Conservation (phyloP, 1,284 basidiomycete genomes). For the Psilocybe mexicana region DNA sequence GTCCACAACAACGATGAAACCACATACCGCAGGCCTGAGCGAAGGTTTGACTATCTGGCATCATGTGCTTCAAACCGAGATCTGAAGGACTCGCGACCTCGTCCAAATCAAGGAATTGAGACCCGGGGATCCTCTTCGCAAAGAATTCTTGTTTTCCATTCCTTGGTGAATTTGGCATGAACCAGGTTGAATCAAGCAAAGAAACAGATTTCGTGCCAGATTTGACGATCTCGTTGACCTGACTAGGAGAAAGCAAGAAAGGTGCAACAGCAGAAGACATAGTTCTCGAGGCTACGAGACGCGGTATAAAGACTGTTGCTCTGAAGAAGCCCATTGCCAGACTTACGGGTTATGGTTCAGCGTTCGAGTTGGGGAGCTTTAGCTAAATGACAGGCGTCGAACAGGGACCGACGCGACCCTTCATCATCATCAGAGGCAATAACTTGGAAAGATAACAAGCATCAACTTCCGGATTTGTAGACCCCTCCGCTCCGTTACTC, state of each 20-base stretch:
- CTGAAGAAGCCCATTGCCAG: constrained; percentile 11
- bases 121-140: constrained; percentile 69
- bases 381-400: not conserved
- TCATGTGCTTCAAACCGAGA: constrained; percentile 91
- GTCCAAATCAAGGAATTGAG: constrained; percentile 85
- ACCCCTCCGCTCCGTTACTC: not conserved
- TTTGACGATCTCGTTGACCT: constrained; percentile 41
- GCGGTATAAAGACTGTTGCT: constrained; percentile 2
- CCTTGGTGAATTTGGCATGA: constrained; percentile 82
- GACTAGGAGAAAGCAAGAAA: constrained; percentile 52
- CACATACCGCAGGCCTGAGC: constrained; percentile 76
- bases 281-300: constrained; percentile 15
- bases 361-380: not conserved
- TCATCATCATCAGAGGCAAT: constrained; percentile 2
- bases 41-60: constrained; percentile 78
- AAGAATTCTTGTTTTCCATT: constrained; percentile 66
- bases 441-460: constrained; percentile 20
- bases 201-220: constrained; percentile 38
- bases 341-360: not conserved
- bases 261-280: constrained; percentile 44
- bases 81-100: constrained; percentile 68
- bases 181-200: constrained; percentile 81
- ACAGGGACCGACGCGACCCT: not conserved
- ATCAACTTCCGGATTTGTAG: constrained; percentile 20
- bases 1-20: not conserved